A percentile compares a stretch with the other conserved stretches of the same genome.
Evolutionary conservation across 768 basidiomycete species (phyloP).

Genomic region (Coprinopsis strossmayeri): DNA sequence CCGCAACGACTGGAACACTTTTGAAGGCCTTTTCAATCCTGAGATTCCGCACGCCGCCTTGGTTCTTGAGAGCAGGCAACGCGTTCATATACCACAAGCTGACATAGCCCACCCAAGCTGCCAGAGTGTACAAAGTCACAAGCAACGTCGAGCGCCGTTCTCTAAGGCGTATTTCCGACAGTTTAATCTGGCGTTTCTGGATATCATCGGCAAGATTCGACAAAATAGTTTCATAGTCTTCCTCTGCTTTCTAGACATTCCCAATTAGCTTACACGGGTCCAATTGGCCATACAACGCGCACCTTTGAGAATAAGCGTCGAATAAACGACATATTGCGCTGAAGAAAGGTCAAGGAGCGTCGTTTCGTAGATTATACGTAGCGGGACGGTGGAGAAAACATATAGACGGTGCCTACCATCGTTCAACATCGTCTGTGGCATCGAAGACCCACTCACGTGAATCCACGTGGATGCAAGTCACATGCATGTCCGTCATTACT

Average conservation of each 20-base stretch:
- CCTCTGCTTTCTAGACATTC: slow-evolving; percentile 39
- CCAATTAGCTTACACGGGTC: background rate
- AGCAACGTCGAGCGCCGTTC: slow-evolving; percentile 75
- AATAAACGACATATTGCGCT: slow-evolving; percentile 19
- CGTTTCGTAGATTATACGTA: background rate
- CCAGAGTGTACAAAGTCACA: slow-evolving; percentile 73
- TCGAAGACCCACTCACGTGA: background rate
- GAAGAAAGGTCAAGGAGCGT: slow-evolving; percentile 1
- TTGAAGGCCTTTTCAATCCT: slow-evolving; percentile 37
- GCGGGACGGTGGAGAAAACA: background rate
- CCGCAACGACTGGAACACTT: slow-evolving; percentile 56
- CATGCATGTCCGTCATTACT: too few species aligned
- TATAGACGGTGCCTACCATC: slow-evolving; percentile 2
- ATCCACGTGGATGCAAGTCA: background rate
- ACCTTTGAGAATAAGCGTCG: slow-evolving; percentile 27
- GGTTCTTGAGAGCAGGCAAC: slow-evolving; percentile 37
- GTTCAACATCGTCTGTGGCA: background rate
- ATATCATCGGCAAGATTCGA: slow-evolving; percentile 62
- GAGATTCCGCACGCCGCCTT: slow-evolving; percentile 17
- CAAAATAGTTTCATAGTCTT: slow-evolving; percentile 76
- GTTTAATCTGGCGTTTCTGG: slow-evolving; percentile 62
- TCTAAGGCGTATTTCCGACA: slow-evolving; percentile 80
- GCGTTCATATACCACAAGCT: slow-evolving; percentile 65
- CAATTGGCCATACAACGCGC: background rate
- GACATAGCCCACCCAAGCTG: slow-evolving; percentile 66